These are phyloP conservation scores for Dioszegia hungarica DNA, from an alignment of 768 basidiomycete species.

Conservation along the genomic window DNA sequence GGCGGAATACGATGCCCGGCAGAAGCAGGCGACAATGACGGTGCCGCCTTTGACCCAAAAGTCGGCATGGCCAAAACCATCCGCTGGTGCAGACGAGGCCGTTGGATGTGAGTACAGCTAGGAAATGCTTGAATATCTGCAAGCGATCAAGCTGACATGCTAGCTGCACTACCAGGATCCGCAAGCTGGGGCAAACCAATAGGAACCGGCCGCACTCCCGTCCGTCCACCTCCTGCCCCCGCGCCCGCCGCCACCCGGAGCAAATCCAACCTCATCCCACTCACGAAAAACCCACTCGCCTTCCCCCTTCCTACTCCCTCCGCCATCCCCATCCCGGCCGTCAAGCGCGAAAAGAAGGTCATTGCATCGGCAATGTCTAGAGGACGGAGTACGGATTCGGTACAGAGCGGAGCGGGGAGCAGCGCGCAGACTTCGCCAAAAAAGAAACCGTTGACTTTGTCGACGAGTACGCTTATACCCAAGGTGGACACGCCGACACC, in stretches of 20 bases:
- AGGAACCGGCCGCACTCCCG: conserved; percentile 7
- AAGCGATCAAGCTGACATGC: conserved; percentile 8
- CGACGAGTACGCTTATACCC: background rate
- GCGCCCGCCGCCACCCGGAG: conserved; percentile 20
- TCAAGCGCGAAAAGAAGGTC: conserved; percentile 26
- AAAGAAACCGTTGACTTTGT: conserved; percentile 22
- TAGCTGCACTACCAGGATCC: conserved; percentile 31
- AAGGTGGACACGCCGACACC: background rate
- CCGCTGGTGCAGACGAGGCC: conserved; percentile 27
- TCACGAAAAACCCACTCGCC: conserved; percentile 28
- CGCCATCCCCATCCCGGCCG: conserved; percentile 19
- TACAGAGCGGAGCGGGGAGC: conserved; percentile 14
- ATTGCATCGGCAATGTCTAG: conserved; percentile 21
- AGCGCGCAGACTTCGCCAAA: conserved; percentile 34
- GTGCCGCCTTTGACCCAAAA: conserved; percentile 28
- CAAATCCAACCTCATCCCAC: conserved; percentile 28
- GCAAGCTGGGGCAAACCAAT: conserved; percentile 39
- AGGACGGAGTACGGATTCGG: conserved; percentile 30
- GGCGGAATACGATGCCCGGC: conserved; percentile 37
- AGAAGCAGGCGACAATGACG: conserved; percentile 28
- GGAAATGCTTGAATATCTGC: no score
- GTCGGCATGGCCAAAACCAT: conserved; percentile 38
- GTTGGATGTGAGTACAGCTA: conserved; percentile 24
- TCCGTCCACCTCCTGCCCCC: conserved; percentile 10
- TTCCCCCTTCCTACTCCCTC: conserved; percentile 41